Conservation (phyloP, 73 alveolate species). For the Tetrahymena malaccensis region DNA sequence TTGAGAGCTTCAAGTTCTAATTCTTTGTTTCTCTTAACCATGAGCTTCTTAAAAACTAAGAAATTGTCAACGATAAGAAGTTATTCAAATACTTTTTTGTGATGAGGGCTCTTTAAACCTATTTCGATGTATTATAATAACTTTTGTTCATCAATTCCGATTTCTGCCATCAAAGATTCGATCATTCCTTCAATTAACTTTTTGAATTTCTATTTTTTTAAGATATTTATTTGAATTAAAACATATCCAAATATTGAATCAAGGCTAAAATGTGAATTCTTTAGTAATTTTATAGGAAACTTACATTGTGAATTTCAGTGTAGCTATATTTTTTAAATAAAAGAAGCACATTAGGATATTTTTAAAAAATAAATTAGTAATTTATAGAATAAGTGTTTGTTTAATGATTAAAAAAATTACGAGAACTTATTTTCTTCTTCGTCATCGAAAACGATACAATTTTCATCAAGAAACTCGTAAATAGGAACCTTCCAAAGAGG, state of each 20-base stretch:
- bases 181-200: constrained; percentile 71
- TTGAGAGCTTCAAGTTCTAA: constrained; percentile 67
- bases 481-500: constrained; percentile 19
- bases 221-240: neutral
- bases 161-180: constrained; percentile 54
- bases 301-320: constrained; percentile 63
- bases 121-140: constrained; percentile 10
- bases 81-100: constrained; percentile 50
- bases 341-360: neutral
- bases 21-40: constrained; percentile 73
- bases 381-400: neutral
- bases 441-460: constrained; percentile 75
- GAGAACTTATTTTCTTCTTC: constrained; percentile 79
- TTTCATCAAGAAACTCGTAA: constrained; percentile 50
- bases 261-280: neutral
- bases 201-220: constrained; percentile 50
- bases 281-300: neutral
- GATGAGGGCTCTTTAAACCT: constrained; percentile 43
- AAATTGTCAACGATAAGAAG: constrained; percentile 58
- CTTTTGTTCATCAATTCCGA: constrained; percentile 69
- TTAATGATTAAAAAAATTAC: neutral
- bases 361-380: neutral
- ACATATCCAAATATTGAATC: neutral
- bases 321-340: constrained; percentile 5
- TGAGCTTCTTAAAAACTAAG: constrained; percentile 68